These are phyloP conservation scores for Calamus simplicifolius DNA, from an alignment of 176 grass and related monocot species.

Conservation along the genomic window DNA sequence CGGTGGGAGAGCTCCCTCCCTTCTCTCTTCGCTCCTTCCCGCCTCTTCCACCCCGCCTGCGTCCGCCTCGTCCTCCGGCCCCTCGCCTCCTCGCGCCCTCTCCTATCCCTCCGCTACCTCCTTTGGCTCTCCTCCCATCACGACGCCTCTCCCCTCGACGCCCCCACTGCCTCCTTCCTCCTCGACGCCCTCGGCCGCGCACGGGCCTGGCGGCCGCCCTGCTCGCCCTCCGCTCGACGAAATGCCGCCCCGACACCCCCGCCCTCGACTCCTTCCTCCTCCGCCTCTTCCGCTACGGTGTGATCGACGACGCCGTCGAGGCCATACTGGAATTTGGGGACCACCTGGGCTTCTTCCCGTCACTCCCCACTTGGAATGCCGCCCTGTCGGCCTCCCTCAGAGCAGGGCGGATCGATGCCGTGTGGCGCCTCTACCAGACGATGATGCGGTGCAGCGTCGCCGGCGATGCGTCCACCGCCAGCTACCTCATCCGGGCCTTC, in stretches of 20 bases:
- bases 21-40: background rate
- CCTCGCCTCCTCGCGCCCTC: slow-evolving; percentile 23
- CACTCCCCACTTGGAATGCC: slow-evolving; percentile 27
- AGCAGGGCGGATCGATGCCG: slow-evolving; percentile 35
- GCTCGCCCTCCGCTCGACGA: slow-evolving; percentile 17
- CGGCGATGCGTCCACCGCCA: slow-evolving; percentile 27
- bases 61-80: slow-evolving; percentile 33
- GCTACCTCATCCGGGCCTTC: slow-evolving; percentile 48
- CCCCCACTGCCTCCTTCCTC: background rate
- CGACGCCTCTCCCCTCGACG: background rate
- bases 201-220: slow-evolving; percentile 2
- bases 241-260: slow-evolving; percentile 8
- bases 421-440: slow-evolving; percentile 42
- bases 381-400: slow-evolving; percentile 22
- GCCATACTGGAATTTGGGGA: background rate
- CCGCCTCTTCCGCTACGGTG: slow-evolving; percentile 11
- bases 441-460: slow-evolving; percentile 32
- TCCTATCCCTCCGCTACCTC: slow-evolving; percentile 43
- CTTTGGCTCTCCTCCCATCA: slow-evolving; percentile 18
- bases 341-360: slow-evolving; percentile 32
- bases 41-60: slow-evolving; percentile 52
- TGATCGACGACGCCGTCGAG: background rate
- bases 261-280: slow-evolving; percentile 30
- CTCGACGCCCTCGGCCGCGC: background rate
- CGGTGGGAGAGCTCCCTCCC: slow-evolving; percentile 10